Evolutionary conservation across 257 asterid genomes (phyloP).

Genomic region (Linaria vulgaris): DNA sequence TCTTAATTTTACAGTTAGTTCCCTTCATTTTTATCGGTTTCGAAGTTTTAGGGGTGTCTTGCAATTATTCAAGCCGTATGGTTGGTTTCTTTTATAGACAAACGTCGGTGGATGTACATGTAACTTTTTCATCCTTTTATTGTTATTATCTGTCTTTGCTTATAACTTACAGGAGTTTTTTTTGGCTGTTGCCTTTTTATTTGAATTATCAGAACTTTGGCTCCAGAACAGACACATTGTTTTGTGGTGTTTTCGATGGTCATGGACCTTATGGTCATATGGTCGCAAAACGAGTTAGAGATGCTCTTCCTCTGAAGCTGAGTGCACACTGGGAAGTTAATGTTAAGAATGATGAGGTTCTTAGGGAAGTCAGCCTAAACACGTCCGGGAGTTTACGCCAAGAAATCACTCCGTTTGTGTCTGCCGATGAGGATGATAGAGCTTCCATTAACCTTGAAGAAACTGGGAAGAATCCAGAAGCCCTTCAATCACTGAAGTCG

Average conservation of each 20-base stretch:
- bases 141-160: conserved; percentile 17
- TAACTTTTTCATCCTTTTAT: too few relatives aligned
- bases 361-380: conserved; percentile 56
- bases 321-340: conserved; percentile 82
- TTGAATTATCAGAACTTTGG: conserved; percentile 72
- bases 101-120: too few relatives aligned
- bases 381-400: conserved; percentile 43
- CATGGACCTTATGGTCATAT: conserved; percentile 93
- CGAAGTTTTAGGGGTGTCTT: too few relatives aligned
- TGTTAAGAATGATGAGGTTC: conserved; percentile 60
- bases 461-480: conserved; percentile 52
- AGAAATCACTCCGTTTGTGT: conserved; percentile 47
- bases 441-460: conserved; percentile 50
- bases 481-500: conserved; percentile 67
- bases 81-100: too few relatives aligned
- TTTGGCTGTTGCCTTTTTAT: conserved; percentile 22
- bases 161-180: background rate
- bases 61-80: too few relatives aligned
- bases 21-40: too few relatives aligned
- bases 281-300: conserved; percentile 91
- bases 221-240: conserved; percentile 76
- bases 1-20: too few relatives aligned
- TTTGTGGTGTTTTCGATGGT: conserved; percentile 95
- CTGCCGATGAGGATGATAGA: conserved; percentile 62
- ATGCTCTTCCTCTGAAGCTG: conserved; percentile 79